Base-by-base conservation (phyloP, 176 grass and related monocot species). In the Ananas comosus region DNA sequence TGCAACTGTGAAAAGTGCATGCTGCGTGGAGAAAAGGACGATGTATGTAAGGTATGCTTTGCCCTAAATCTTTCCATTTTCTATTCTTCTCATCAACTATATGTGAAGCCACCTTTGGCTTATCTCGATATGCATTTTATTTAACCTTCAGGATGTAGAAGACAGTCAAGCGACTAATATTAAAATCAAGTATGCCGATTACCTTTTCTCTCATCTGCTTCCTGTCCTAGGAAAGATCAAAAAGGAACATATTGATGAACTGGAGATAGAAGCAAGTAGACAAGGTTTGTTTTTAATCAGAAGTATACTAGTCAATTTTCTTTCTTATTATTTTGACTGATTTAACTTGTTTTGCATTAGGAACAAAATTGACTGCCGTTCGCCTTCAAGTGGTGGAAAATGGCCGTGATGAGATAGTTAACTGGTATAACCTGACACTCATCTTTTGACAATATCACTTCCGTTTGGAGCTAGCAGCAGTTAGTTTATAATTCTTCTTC, bases 191-290 rank as follows among this genome's bases (percentile, higher is more conserved):
- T 87, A 88, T 67, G 84, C 80, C 33, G 85, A 88, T 69, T 80
- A 78, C 70, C 87, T 87, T 63, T 84, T 99, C 49, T 83, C 70
- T 83, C 88, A 99, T 57, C 84, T 99, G 51, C 80, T 99, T 61
- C 89, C 95, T 12, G 81, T 76, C 50, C 70, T 91, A 53, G 71
- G 82, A 59, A 75, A 85, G 72, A 80, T 99, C 71, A 83, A 83
- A 57, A 82, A 86, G 71, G 87, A 94, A 51, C 90, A 94, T 29
- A 85, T 94, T 73, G 88, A 90, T 83, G 95, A 99, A 72, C 70
- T 99, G 70, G 95, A 94, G 84, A 74, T 91, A 51, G 90, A 99
- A 83, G 85, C 87, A 33, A 81, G 85, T 67, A 90, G 84, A 78
- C 90, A 99, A 94, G 90, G 95, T 99, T 70, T 70, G 72, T 75